Percentiles rank a stretch among this genome's conserved stretches.
These are phyloP conservation scores for Nicotiana noctiflora DNA, from an alignment of 257 asterid genomes.

Conservation along the genomic window DNA sequence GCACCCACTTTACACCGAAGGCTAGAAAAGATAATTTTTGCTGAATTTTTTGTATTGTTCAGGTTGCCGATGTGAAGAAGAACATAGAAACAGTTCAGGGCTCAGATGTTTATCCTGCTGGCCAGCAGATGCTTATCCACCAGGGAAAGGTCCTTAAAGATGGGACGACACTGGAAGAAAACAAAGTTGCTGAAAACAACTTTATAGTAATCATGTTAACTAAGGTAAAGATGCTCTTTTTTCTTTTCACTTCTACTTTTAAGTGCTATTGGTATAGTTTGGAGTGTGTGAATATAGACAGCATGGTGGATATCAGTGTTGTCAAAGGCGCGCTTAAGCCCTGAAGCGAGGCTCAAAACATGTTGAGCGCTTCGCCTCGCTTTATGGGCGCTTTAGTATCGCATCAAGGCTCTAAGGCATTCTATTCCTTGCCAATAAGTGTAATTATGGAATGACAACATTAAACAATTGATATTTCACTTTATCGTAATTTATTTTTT, in stretches of 20 bases:
- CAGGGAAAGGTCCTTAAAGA: slow-evolving; percentile 79
- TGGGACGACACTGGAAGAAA: slow-evolving; percentile 60
- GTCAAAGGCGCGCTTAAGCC: too few relatives aligned
- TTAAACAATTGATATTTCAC: too few relatives aligned
- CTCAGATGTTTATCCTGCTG: slow-evolving; percentile 61
- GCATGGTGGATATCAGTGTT: neutral
- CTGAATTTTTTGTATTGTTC: slow-evolving; percentile 8
- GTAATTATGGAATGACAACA: too few relatives aligned
- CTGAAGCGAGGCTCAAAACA: too few relatives aligned
- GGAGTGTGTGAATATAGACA: neutral
- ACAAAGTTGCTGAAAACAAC: slow-evolving; percentile 60
- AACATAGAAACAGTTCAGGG: slow-evolving; percentile 61
- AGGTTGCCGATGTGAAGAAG: slow-evolving; percentile 72
- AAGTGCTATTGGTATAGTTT: neutral
- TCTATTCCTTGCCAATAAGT: too few relatives aligned
- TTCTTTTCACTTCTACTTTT: neutral
- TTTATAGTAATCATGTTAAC: slow-evolving; percentile 61
- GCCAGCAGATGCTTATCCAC: slow-evolving; percentile 63
- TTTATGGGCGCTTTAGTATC: too few relatives aligned
- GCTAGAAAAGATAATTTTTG: neutral
- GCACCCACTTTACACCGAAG: neutral
- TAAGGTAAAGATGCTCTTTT: slow-evolving; percentile 47
- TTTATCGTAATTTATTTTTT: too few relatives aligned
- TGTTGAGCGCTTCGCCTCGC: too few relatives aligned
- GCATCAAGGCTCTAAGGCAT: too few relatives aligned